Evolutionary conservation across 2,329 filamentous ascomycete species (phyloP).

Genomic region (Botrytis medusae): DNA sequence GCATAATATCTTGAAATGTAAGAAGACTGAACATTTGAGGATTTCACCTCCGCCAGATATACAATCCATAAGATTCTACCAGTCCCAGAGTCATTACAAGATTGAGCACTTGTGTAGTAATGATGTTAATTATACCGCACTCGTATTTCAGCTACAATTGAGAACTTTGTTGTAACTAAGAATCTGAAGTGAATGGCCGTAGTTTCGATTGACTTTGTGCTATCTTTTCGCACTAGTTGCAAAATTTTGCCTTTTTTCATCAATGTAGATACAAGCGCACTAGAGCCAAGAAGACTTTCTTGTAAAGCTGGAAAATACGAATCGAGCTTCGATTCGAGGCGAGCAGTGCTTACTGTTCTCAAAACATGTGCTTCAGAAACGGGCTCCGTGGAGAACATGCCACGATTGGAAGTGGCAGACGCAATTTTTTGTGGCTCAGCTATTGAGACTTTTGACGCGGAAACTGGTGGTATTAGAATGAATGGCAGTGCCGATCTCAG

Average conservation of each 20-base stretch:
- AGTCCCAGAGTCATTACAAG: background rate
- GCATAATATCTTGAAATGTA: background rate
- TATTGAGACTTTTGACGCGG: background rate
- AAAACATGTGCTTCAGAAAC: background rate
- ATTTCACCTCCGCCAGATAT: background rate
- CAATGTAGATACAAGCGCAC: background rate
- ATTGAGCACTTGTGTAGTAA: background rate
- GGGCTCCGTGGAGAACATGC: background rate
- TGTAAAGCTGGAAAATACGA: background rate
- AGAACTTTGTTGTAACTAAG: background rate
- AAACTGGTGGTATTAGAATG: background rate
- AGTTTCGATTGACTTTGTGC: background rate
- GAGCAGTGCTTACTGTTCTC: background rate
- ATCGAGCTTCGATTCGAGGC: background rate
- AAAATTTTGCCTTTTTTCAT: constrained; percentile 1
- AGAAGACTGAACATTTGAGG: background rate
- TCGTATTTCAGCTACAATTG: background rate
- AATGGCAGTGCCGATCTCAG: background rate
- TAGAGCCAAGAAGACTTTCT: background rate
- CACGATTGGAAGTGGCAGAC: background rate
- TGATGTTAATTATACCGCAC: background rate
- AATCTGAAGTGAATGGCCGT: background rate
- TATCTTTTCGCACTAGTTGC: background rate
- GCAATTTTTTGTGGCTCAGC: background rate
- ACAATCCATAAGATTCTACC: background rate